Evolutionary conservation across 306 rosid species (phyloP), one percentile per base, ranked within the genome.

Genomic region (Pyrus betulifolia): DNA sequence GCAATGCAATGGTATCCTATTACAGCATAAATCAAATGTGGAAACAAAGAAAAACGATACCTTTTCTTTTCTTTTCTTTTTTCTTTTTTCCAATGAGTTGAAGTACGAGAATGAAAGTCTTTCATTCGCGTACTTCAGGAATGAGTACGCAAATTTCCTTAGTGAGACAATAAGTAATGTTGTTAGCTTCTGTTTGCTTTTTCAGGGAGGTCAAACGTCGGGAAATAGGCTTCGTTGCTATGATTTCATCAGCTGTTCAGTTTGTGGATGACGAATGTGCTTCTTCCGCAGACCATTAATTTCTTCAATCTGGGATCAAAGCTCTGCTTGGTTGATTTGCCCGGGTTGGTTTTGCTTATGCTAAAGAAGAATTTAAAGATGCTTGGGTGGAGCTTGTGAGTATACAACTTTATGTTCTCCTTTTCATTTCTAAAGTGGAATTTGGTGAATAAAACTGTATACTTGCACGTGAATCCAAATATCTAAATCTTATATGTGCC

Each of bases 381-480:
- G 83, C 97, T 69, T 96, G 99, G 99, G 99, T 89, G 82, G 96
- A 96, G 70, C 95, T 96, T 83, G 99, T 92, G 87, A 92, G 93
- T 82, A 40, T 85, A 81, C 77, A 75, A 55, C 80, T 78, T 66
- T 54, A 69, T 27, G 62, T 66, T 54, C 6, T 68, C 46, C 40
- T 81, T 62, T 75, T 65, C 44, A 79, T 74, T 42, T 65, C 18
- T 31, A 17, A 17, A 21, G 61, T 72, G 61, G 67, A 59, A 21
- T 17, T 21, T 61, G 14, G 21, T 35, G 13, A 31, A 35, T 58
- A 35, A 13, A 12, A 35, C 25, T 19, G 17, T 1, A 25, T 66
- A 11, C 67, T 21, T 62, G 63, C 52, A 51, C 54, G 68, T 77
- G 4, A 8, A 52, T 70, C 69, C 52, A 42, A 35, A 54, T 72